Evolutionary conservation across 768 basidiomycete species (phyloP), one percentile per base, ranked within the genome.

Genomic region (Termitomyces sp.): DNA sequence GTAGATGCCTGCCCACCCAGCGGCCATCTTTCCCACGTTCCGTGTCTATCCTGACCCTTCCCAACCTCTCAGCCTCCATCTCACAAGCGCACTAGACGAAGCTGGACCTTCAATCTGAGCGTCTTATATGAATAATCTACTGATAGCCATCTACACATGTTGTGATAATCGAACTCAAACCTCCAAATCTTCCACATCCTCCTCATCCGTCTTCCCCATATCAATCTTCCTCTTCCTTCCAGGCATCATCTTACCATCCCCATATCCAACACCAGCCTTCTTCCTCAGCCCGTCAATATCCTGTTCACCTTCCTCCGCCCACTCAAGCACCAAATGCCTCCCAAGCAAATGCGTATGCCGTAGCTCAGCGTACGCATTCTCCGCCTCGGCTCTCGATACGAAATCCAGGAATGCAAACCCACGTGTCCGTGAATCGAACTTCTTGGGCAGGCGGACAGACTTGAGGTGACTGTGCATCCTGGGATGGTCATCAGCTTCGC

Each of bases 351-450:
- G 97, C 0, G 96, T 97, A 74, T 98, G 95, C 66, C 87, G 84
- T 24, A 99, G 83, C 13, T 93, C 87, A 32, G 84, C 85, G 73
- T 89, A 94, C 0, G 94, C 96, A 46, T 89, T 89, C 72, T 94
- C 90, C 2, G 96, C 96, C 68, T 99, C 96, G 53, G 87, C 86
- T n/a, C 92, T 84, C 2, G 93, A 89, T n/a, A 91, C 83, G 71
- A 98, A 98, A 65, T 99, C 96, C 67, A 98, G 80, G 78, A 98
- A 99, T 1, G 95, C 97, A 72, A 98, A 99, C 4, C 97, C 97
- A 36, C 97, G 87, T 2, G 91, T 88, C 49, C 90, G 84, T 16
- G 89, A 84, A 68, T 96, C 90, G 76, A 96, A 92, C 71, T 94
- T 94, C 73, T 89, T 91, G 16, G 97, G 97, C 2, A 99, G 74